These are phyloP conservation scores for Xylaria multiplex DNA, from an alignment of 2,329 filamentous ascomycete genomes.

Conservation along the genomic window DNA sequence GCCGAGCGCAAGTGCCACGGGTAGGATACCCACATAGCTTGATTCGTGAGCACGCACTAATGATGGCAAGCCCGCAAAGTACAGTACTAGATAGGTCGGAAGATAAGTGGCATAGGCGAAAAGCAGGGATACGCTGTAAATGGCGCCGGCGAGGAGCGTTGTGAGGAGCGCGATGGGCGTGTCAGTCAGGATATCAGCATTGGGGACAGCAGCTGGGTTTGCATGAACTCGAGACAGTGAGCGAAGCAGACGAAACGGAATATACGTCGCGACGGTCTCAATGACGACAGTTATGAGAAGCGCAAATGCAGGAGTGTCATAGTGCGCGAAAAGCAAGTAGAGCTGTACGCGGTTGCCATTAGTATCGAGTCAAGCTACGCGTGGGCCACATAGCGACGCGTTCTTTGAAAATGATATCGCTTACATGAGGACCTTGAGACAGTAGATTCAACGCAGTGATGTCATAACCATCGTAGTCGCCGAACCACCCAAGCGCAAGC, in stretches of 20 bases:
- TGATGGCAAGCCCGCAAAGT: conserved; percentile 78
- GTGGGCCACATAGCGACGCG: conserved; percentile 1
- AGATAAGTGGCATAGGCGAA: conserved; percentile 75
- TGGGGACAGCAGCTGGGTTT: conserved; percentile 62
- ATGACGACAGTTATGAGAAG: conserved; percentile 71
- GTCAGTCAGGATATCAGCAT: conserved; percentile 73
- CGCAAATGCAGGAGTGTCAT: conserved; percentile 71
- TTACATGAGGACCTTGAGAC: conserved; percentile 76
- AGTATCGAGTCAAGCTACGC: conserved; percentile 13
- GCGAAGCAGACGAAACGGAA: conserved; percentile 81
- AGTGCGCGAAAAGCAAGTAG: conserved; percentile 82
- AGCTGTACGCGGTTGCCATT: conserved; percentile 56
- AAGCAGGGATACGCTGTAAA: conserved; percentile 80
- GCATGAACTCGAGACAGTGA: conserved; percentile 72
- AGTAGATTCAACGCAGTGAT: conserved; percentile 73
- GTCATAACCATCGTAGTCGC: conserved; percentile 78
- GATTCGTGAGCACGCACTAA: conserved; percentile 74
- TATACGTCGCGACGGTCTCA: conserved; percentile 73
- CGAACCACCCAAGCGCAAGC: conserved; percentile 77
- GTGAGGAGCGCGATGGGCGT: conserved; percentile 70
- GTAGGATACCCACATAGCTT: conserved; percentile 68
- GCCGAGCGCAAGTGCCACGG: conserved; percentile 69
- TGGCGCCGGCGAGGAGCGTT: conserved; percentile 72
- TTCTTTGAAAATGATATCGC: conserved; percentile 39
- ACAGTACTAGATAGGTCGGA: conserved; percentile 74